Evolutionary conservation across 164 flowering plant genomes (phyloP), one percentile per base, ranked within the genome.

Genomic region (Sedum album): DNA sequence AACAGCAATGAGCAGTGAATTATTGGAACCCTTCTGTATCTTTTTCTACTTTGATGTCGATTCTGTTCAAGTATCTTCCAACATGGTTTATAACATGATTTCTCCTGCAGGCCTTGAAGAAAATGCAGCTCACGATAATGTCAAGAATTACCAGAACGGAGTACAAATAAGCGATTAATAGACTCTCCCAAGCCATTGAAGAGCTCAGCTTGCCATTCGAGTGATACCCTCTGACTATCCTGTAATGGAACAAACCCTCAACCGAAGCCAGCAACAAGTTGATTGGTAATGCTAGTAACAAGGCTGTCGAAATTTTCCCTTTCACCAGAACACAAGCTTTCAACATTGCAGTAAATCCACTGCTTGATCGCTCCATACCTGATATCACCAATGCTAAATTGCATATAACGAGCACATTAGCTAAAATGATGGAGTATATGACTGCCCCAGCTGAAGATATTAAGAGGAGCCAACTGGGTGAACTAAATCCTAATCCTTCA

Each of bases 381-480:
- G 91, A 78, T 57, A 73, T 51, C 18, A 77, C 75, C 74, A 82
- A 64, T 28, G 87, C 82, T 17, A 87, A 42, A 64, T 81, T 85
- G 78, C 81, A 78, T 17, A 87, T 69, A 8, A 87, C 67, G 14
- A 83, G 66, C 1, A 82, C 71, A 66, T 87, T 79, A 1, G 87
- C 88, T 36, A 87, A 72, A 68, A 85, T 68, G 1, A 84, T 68
- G 35, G 88, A 87, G 68, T 79, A 87, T 2, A 79, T 26, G 17
- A 87, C 70, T 1, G 85, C 85, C 31, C 79, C 84, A 0, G 73
- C n/a, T 18, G 80, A 77, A 2, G 86, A 79, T 10, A 81, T 31
- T 57, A 79, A 39, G 39, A 76, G 74, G 31, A 74, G 7, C 51
- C 21, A 51, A 46, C 33, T 71, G 8, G 83, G 66, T 28, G 82